Base-by-base conservation (phyloP, 1,284 basidiomycete species). In the Cystobasidium slooffiae region DNA sequence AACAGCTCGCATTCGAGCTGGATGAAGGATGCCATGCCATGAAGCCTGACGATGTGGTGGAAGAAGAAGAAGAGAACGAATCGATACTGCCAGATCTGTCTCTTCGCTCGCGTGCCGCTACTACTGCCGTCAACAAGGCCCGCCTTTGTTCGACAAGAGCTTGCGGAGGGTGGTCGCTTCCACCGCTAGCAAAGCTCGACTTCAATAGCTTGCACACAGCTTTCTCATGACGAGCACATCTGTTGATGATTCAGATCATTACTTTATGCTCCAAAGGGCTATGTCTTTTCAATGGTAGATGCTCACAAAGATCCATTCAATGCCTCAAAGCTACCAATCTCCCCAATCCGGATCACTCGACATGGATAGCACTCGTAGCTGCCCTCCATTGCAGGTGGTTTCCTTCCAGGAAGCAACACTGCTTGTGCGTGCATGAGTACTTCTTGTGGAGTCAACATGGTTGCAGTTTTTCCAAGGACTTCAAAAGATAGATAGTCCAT, bases 141-240 rank as follows among this genome's bases (percentile, higher is more conserved):
- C 46, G 58, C 39, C 69, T n/a, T 20, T 72, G 69, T 43, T 62
- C 69, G 18, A 64, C 37, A 37, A 72, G 47, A 7, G 49, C 59
- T 46, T 41, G 20, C 9, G 69, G 49, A 31, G 31, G 31, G 5
- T 31, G 31, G 14, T 62, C 22, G 1, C 37, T 63, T 24, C 49
- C 44, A 9, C 59, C 46, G 18, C 24, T 52, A 22, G 61, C 44
- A 44, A 72, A 72, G 49, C 56, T 72, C 18, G 58, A 62, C 61
- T 72, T 63, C 61, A 72, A 53, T 16, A 72, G 52, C 61, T 63
- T 72, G 59, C 31, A 18, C 3, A 72, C 69, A 12, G 59, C 49
- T 46, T 63, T 64, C 24, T 62, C 31, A 31, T 72, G 69, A 20
- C 59, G 58, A n/a, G 58, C 49, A 46, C 69, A 72, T n/a, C 69